Base-by-base conservation (phyloP, 345 rosid species). In the Iberis pinnata region DNA sequence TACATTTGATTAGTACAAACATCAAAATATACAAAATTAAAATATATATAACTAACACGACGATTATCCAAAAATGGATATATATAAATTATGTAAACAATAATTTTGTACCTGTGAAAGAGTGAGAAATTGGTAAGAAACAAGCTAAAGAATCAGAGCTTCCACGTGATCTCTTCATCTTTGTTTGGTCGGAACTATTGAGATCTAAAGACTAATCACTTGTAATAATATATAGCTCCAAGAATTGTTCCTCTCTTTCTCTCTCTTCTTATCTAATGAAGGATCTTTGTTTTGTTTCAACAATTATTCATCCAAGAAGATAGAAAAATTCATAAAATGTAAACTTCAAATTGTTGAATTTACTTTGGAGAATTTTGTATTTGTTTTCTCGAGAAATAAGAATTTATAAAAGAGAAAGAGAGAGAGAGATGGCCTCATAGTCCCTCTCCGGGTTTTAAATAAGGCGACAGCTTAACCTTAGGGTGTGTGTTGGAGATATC, bases 121-220 rank as follows among this genome's bases (percentile, higher is more conserved):
- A 67, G 42, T 71, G 86, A 71, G 86, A 80, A 74, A 82, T 70
- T 67, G 95, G 78, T 72, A 82, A 82, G 73, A 81, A 78, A 60
- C 78, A 84, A 46, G 92, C 80, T 67, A 84, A 48, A 43, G 96
- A 90, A 71, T 84, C 96, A 37, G 96, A 79, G 80, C 98, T 87
- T 61, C 73, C 80, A 58, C 79, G 67, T 54, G 67, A 88, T 71
- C 96, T 82, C 81, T 90, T 90, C 98, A 90, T 90, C 32, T 56
- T 22, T 54, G 59, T 38, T 43, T 43, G 26, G 64, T 58, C 27
- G 57, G 57, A 35, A 33, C 33, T 18, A 49, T 37, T 12, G 36
- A 39, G 55, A 50, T 49, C 53, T 4, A 49, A 49, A 8, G 44
- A 63, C 43, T 32, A 49, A 62, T 40, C n/a, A 54, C 35, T 13